Base-by-base conservation (phyloP, 805 yeast species). In the Lachancea cidri region DNA sequence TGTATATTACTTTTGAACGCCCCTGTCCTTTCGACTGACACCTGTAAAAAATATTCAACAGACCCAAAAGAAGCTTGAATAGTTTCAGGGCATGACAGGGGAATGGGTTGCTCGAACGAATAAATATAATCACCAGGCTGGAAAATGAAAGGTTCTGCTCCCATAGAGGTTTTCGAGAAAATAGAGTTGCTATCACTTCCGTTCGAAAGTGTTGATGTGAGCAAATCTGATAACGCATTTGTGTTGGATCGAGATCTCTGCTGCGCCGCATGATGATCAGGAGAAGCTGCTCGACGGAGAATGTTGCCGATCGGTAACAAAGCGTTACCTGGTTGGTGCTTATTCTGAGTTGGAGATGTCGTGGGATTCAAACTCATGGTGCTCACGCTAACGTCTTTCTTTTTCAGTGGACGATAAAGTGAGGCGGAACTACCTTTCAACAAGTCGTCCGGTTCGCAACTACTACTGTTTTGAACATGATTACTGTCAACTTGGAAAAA, bases 121-220 rank as follows among this genome's bases (percentile, higher is more conserved):
- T 91, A 93, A 35, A 87, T 73, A 57, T 93, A 93, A 54, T 89
- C 97, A 16, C 98, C 98, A 0, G 95, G 87, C 17, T 73, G 69
- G 51, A 91, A 89, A 3, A 66, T 62, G 36, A 72, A 73, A 51
- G 65, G 48, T n/a, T 55, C 57, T 14, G 24, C 39, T 37, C 51
- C 54, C 3, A 39, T 7, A n/a, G 47, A 35, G 15, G 46, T 29
- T 33, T 38, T 46, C 15, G 53, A 36, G 24, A 43, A 36, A 17
- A 46, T 14, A 9, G 51, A 41, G 14, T 39, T 17, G 15, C 36
- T 33, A 11, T 48, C 54, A 14, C 46, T 45, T 3, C 46, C 20
- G 20, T 38, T 45, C 4, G 59, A 43, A 17, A 50, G 51, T 0
- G 57, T 38, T n/a, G 47, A 42, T 14, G 48, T 45, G 11, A 58